Evolutionary conservation across 441 rosid species (phyloP).

Genomic region (Bocquillonia castaneifolia): DNA sequence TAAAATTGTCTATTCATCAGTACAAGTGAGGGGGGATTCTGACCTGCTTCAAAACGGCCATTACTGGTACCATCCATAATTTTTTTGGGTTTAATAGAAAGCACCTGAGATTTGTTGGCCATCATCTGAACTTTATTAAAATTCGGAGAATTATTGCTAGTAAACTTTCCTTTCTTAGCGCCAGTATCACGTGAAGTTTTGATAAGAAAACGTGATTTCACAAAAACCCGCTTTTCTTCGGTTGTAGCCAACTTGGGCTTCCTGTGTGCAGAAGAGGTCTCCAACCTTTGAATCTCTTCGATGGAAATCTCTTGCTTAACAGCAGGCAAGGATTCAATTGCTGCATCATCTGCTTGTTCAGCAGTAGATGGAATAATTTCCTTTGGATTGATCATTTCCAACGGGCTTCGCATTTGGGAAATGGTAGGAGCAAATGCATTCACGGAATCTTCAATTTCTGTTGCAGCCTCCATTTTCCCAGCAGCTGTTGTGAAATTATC

Average conservation of each 20-base stretch:
- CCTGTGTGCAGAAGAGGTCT: slow-evolving; percentile 31
- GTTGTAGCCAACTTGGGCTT: slow-evolving; percentile 37
- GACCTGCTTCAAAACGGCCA: slow-evolving; percentile 75
- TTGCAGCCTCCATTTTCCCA: slow-evolving; percentile 28
- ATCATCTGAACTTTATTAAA: slow-evolving; percentile 49
- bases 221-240: slow-evolving; percentile 45
- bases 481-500: slow-evolving; percentile 16
- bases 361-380: no score
- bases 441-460: slow-evolving; percentile 29
- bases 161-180: slow-evolving; percentile 53
- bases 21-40: slow-evolving; percentile 22
- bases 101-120: slow-evolving; percentile 46
- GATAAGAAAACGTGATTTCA: slow-evolving; percentile 51
- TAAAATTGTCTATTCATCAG: background rate
- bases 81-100: slow-evolving; percentile 53
- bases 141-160: slow-evolving; percentile 34
- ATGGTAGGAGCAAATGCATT: slow-evolving; percentile 32
- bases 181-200: slow-evolving; percentile 54
- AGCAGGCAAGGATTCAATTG: slow-evolving; percentile 26
- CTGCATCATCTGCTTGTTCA: slow-evolving; percentile 32
- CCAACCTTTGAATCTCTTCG: slow-evolving; percentile 37
- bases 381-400: no score
- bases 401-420: no score
- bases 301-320: slow-evolving; percentile 36
- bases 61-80: slow-evolving; percentile 50